phyloP scores from a whole-genome alignment of 2,329 filamentous ascomycete genomes.

The Nemania serpens region DNA sequence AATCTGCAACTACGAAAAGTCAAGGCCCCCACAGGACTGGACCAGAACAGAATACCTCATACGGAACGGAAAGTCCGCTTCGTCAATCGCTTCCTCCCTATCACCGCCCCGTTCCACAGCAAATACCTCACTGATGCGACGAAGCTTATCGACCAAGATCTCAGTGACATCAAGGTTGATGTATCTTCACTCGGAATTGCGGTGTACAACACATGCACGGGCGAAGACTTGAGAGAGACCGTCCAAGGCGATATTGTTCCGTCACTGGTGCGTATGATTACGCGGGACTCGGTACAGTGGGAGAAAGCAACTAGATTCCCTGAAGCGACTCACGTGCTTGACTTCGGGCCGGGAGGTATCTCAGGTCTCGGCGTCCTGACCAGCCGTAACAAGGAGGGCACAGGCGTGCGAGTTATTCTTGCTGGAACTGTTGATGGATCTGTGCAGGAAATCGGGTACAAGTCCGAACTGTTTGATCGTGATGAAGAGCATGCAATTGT shows the following conservation, averaged over 20 bases:
- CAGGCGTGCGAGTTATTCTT: conserved; percentile 93
- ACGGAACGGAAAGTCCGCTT: conserved; percentile 97
- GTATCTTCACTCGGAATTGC: conserved; percentile 76
- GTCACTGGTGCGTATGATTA: conserved; percentile 87
- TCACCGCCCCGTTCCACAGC: conserved; percentile 98
- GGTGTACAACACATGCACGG: conserved; percentile 88
- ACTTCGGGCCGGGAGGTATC: conserved; percentile 96
- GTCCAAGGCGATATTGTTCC: conserved; percentile 82
- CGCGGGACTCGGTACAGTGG: conserved; percentile 92
- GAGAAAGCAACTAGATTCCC: conserved; percentile 92
- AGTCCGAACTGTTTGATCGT: conserved; percentile 95
- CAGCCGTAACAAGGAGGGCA: conserved; percentile 98
- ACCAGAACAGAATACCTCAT: conserved; percentile 92
- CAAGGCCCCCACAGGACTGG: conserved; percentile 95
- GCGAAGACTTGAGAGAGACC: conserved; percentile 76
- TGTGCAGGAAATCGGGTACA: conserved; percentile 91
- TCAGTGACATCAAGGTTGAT: conserved; percentile 80
- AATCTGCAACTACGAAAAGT: conserved; percentile 95
- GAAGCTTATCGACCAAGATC: conserved; percentile 80
- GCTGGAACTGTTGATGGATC: conserved; percentile 92
- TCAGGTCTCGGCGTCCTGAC: conserved; percentile 95
- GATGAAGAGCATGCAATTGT: conserved; percentile 94
- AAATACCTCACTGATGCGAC: conserved; percentile 85
- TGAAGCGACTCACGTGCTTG: conserved; percentile 88
- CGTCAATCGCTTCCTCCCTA: conserved; percentile 94